Conservation (phyloP, 2,329 filamentous ascomycete genomes). For the Aspergillus floridensis region DNA sequence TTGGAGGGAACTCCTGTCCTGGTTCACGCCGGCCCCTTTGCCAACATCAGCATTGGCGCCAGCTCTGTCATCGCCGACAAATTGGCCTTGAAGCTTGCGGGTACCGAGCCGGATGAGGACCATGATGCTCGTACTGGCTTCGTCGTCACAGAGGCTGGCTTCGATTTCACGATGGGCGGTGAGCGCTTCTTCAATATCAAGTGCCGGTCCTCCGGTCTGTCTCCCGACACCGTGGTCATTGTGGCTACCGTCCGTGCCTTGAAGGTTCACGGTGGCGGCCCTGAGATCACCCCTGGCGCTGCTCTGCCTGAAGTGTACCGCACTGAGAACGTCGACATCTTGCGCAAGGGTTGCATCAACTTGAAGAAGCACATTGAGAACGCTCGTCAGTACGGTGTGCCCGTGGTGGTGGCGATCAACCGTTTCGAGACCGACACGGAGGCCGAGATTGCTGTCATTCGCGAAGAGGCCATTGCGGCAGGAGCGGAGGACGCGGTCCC, state of each 20-base stretch:
- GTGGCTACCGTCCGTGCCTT: conserved; percentile 93
- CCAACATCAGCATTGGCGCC: conserved; percentile 97
- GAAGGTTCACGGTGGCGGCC: conserved; percentile 95
- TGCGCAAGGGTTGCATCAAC: conserved; percentile 88
- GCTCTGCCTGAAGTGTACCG: conserved; percentile 84
- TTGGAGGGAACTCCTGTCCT: conserved; percentile 96
- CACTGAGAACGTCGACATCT: conserved; percentile 87
- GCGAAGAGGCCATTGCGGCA: conserved; percentile 85
- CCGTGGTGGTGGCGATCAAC: conserved; percentile 96
- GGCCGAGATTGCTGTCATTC: conserved; percentile 83
- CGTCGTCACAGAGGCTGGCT: conserved; percentile 94
- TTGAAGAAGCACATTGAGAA: conserved; percentile 93
- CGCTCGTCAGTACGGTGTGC: conserved; percentile 82
- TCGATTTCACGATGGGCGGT: conserved; percentile 99
- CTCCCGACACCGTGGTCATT: conserved; percentile 89
- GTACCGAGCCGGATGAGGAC: conserved; percentile 88
- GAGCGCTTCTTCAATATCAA: conserved; percentile 99
- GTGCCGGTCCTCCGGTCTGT: conserved; percentile 88
- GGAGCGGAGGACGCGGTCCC: conserved; percentile 92
- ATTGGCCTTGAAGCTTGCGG: conserved; percentile 90
- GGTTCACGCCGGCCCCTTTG: conserved; percentile 95
- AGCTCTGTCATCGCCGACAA: conserved; percentile 94
- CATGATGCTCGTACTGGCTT: conserved; percentile 80
- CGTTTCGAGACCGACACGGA: conserved; percentile 92
- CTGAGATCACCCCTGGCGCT: conserved; percentile 85